Conservation (phyloP, 345 rosid species). For the Zanthoxylum bungeanum region DNA sequence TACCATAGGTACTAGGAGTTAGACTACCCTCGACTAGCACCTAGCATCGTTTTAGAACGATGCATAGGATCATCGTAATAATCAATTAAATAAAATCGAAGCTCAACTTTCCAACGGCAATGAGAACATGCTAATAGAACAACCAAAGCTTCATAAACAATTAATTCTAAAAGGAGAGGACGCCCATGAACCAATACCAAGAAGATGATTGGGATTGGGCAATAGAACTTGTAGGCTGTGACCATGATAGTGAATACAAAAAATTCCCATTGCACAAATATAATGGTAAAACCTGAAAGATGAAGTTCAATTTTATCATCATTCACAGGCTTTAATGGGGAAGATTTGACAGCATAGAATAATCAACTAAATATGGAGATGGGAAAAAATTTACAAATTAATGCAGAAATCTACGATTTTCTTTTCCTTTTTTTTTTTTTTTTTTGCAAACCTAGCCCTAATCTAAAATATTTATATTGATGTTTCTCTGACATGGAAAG, state of each 20-base stretch:
- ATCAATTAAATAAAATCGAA: not conserved
- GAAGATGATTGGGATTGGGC: too few relatives aligned
- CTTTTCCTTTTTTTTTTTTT: not conserved
- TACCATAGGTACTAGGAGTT: too few relatives aligned
- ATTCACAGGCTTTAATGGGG: not conserved
- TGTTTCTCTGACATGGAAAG: conserved; percentile 18
- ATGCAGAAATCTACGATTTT: conserved; percentile 7
- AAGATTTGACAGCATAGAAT: not conserved
- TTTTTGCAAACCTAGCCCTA: conserved; percentile 4
- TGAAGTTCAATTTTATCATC: not conserved
- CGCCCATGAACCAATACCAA: not conserved
- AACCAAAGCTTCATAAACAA: not conserved
- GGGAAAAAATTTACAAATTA: conserved; percentile 18
- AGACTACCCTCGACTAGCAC: too few relatives aligned
- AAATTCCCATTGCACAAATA: not conserved
- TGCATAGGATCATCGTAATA: too few relatives aligned
- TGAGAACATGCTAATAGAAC: not conserved
- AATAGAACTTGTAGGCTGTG: not conserved
- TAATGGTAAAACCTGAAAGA: not conserved
- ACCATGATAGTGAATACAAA: not conserved
- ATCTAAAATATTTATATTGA: conserved; percentile 15
- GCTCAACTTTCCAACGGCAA: not conserved
- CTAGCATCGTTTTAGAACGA: too few relatives aligned
- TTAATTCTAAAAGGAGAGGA: too few relatives aligned
- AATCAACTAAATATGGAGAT: not conserved